Evolutionary conservation across 1,139 yeast genomes (phyloP), one percentile per base, ranked within the genome.

Genomic region (Wickerhamiella infanticola): DNA sequence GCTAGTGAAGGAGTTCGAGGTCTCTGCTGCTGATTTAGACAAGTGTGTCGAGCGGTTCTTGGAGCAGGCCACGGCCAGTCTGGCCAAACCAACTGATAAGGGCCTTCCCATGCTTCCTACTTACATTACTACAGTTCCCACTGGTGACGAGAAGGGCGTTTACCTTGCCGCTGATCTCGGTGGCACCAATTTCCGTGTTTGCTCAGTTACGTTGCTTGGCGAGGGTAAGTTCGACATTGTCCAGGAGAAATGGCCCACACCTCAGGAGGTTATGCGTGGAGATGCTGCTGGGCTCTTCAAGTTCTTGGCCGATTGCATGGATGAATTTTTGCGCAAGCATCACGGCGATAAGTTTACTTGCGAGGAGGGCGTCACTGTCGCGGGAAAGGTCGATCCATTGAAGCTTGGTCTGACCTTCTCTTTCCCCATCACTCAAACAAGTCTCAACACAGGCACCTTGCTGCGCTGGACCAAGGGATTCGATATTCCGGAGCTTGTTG

Each of bases 401-500:
- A 71, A 81, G 59, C 82, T 81, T 58, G 96, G 97, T 1, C 85
- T 88, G 66, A 86, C 96, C 1, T 88, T 88, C 59, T 79, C 93
- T 11, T 88, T 86, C 71, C 97, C 97, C 1, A 86, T 85, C 29
- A 74, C 79, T 52, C 97, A 88, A 66, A 78, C 83, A 24, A 81
- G 84, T 3, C 67, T 88, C 53, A 73, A 78, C 59, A 68, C 75
- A 7, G 97, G 97, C 49, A 77, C 74, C 4, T 73, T 88, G 55
- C 73, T 88, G 48, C 79, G 97, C 62, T 88, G 97, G 97, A 85
- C 96, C 31, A 88, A 88, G 64, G 96, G 96, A 35, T 88, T 81
- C 63, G 77, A 82, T 57, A 81, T 88, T 56, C 74, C 76, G 35
- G 96, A 88, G 56, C 77, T 84, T 40, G 83, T 88, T 38, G 93